These are phyloP conservation scores for Phalaenopsis hybrid DNA, from an alignment of 116 monocot species.

Conservation along the genomic window DNA sequence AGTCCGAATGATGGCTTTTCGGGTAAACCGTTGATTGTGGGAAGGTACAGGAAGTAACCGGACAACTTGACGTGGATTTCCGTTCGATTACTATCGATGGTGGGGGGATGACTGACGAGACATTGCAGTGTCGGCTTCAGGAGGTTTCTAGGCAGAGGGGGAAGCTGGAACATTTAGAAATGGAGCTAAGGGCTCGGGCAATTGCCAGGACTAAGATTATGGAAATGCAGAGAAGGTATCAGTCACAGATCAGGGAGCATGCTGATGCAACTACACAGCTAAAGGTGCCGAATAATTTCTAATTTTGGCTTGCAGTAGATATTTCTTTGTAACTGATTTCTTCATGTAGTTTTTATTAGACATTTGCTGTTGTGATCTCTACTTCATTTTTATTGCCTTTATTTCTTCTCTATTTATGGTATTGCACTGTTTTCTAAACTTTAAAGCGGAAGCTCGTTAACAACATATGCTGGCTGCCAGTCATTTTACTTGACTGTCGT, in stretches of 20 bases:
- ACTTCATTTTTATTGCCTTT: no score
- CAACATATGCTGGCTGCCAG: no score
- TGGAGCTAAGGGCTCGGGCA: constrained; percentile 48
- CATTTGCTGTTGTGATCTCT: no score
- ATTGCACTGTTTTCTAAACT: no score
- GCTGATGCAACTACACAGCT: constrained; percentile 27
- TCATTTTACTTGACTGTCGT: no score
- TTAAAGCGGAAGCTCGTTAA: no score
- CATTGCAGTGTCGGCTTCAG: constrained; percentile 50
- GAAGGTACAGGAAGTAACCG: constrained; percentile 55
- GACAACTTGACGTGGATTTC: constrained; percentile 27
- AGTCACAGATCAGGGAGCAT: constrained; percentile 65
- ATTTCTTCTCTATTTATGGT: no score
- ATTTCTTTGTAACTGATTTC: no score
- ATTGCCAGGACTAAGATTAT: constrained; percentile 47
- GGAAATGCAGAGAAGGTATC: constrained; percentile 47
- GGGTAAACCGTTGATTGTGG: constrained; percentile 4
- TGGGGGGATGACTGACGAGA: constrained; percentile 41
- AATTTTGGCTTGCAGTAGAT: not conserved
- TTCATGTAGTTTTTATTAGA: no score
- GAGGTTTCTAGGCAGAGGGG: constrained; percentile 45
- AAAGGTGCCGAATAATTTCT: constrained; percentile 41
- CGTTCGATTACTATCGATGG: constrained; percentile 64
- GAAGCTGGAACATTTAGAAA: constrained; percentile 64
- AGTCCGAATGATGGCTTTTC: not conserved